Percentiles rank a stretch among this genome's conserved stretches.
These are phyloP conservation scores for Metschnikowia arizonensis DNA, from an alignment of 805 yeast genomes.

Conservation along the genomic window DNA sequence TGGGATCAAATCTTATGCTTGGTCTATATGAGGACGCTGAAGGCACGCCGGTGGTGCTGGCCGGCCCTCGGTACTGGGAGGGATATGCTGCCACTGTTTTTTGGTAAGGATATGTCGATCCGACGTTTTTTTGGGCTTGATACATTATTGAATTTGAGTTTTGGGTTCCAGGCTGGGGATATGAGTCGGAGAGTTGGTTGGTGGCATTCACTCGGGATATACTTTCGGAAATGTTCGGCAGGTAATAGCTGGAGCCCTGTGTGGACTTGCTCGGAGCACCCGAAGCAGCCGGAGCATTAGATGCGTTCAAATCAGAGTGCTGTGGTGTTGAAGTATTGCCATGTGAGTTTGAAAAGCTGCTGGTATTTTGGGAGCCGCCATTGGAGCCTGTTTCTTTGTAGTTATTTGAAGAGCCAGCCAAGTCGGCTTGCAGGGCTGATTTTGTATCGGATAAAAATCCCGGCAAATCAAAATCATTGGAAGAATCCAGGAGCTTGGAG, in stretches of 20 bases:
- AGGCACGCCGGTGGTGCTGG: slow-evolving; percentile 3
- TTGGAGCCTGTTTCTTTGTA: neutral
- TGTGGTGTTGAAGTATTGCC: neutral
- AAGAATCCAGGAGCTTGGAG: neutral
- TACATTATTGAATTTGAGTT: neutral
- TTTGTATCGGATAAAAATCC: slow-evolving; percentile 13
- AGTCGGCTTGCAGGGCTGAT: slow-evolving; percentile 1
- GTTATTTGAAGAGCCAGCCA: neutral
- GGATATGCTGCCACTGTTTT: slow-evolving; percentile 7
- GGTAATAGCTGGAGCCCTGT: neutral
- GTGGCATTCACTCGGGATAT: slow-evolving; percentile 8
- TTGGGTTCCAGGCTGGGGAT: neutral
- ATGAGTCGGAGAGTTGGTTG: slow-evolving; percentile 5
- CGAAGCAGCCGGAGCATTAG: neutral
- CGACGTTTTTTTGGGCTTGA: neutral
- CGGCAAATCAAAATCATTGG: slow-evolving; percentile 14
- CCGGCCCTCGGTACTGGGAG: slow-evolving; percentile 7
- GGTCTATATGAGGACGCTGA: slow-evolving; percentile 12
- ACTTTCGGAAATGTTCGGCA: slow-evolving; percentile 1
- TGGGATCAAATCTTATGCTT: slow-evolving; percentile 18
- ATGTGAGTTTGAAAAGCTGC: neutral
- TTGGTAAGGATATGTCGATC: slow-evolving; percentile 10
- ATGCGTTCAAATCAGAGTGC: neutral
- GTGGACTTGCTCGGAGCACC: neutral
- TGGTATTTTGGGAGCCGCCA: neutral